Evolutionary conservation across 2,329 filamentous ascomycete species (phyloP).

Genomic region (Periconia sp.): DNA sequence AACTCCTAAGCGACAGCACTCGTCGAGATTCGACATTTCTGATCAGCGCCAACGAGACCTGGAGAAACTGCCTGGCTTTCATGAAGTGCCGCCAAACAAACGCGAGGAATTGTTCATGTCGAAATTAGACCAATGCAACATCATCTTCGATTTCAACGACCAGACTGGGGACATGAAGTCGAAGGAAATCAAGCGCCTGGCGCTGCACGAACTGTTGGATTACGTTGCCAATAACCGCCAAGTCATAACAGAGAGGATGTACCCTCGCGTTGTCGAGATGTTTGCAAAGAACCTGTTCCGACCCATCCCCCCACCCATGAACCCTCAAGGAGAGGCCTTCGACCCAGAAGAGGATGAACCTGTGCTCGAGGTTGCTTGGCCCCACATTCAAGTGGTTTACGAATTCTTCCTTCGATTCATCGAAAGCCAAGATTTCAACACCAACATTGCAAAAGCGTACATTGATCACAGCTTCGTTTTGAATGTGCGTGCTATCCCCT

Average conservation of each 20-base stretch:
- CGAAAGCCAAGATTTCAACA: slow-evolving; percentile 99
- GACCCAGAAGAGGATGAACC: slow-evolving; percentile 98
- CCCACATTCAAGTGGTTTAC: slow-evolving; percentile 98
- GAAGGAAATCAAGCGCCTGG: slow-evolving; percentile 97
- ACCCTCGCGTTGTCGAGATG: slow-evolving; percentile 97
- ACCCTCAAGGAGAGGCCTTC: slow-evolving; percentile 96
- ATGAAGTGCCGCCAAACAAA: slow-evolving; percentile 92
- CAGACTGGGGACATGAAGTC: slow-evolving; percentile 98
- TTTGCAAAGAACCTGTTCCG: slow-evolving; percentile 98
- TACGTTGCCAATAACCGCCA: slow-evolving; percentile 98
- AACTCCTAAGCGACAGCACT: slow-evolving; percentile 95
- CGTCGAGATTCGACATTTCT: slow-evolving; percentile 96
- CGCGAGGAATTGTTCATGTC: slow-evolving; percentile 98
- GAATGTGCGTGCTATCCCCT: slow-evolving; percentile 52
- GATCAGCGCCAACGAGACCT: slow-evolving; percentile 85
- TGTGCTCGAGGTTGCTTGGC: slow-evolving; percentile 97
- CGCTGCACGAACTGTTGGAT: slow-evolving; percentile 92
- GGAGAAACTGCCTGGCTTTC: slow-evolving; percentile 96
- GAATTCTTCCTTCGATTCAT: slow-evolving; percentile 99
- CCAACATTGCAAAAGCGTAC: slow-evolving; percentile 97
- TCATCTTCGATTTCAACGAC: slow-evolving; percentile 99
- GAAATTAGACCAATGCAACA: slow-evolving; percentile 99
- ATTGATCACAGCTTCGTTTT: slow-evolving; percentile 98
- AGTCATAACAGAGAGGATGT: slow-evolving; percentile 99
- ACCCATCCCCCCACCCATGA: slow-evolving; percentile 94